Conservation (phyloP, 345 rosid genomes). For the Eucalyptus lansdowneana region DNA sequence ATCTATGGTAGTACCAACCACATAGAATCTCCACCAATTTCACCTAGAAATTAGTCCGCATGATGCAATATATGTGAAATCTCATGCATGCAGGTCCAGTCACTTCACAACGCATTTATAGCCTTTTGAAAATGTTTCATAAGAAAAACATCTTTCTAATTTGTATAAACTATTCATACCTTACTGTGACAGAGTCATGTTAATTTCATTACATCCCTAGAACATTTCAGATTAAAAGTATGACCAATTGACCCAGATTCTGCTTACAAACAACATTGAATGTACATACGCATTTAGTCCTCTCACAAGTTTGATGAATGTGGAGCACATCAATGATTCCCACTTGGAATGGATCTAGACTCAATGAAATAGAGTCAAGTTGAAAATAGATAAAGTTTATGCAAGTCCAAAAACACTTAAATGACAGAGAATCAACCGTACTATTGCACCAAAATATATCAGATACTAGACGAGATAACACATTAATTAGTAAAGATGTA, state of each 20-base stretch:
- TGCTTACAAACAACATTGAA: background rate
- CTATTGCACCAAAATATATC: background rate
- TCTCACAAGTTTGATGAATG: background rate
- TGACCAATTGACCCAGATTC: background rate
- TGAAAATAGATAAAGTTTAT: no score
- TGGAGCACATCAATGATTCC: background rate
- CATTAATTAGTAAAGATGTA: background rate
- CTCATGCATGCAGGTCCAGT: background rate
- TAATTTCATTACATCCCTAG: background rate
- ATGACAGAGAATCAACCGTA: background rate
- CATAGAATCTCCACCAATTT: background rate
- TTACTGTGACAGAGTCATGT: background rate
- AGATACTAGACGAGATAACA: background rate
- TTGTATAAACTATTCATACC: background rate
- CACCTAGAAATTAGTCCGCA: background rate
- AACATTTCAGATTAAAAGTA: background rate
- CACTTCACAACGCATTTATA: background rate
- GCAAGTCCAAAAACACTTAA: background rate
- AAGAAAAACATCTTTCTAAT: background rate
- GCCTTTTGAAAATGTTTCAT: background rate
- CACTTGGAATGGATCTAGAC: background rate
- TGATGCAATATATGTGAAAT: background rate
- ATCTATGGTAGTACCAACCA: background rate
- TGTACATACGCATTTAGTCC: background rate
- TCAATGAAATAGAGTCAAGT: background rate